phyloP scores from a whole-genome alignment of 2,329 filamentous ascomycete species.

The Pestalotiopsis sp. region DNA sequence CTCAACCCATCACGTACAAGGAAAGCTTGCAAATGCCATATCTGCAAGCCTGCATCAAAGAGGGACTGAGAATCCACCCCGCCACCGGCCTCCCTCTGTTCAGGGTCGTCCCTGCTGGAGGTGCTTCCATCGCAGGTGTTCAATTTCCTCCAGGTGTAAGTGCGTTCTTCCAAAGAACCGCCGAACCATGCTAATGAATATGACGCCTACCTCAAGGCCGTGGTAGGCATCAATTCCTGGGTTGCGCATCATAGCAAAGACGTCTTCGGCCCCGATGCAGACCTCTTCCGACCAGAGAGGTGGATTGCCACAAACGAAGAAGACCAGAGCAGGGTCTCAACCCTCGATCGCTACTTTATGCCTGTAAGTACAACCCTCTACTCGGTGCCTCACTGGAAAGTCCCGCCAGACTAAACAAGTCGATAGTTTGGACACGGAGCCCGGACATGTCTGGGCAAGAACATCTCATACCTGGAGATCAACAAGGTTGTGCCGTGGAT shows the following conservation, averaged over 20 bases:
- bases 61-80: constrained; percentile 54
- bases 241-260: constrained; percentile 32
- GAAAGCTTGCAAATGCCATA: constrained; percentile 47
- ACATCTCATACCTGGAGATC: not conserved
- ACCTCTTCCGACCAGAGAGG: constrained; percentile 40
- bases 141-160: constrained; percentile 32
- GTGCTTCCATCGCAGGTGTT: constrained; percentile 39
- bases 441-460: not conserved
- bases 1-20: constrained; percentile 28
- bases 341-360: not conserved
- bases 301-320: constrained; percentile 36
- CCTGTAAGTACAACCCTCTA: not conserved
- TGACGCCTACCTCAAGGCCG: not conserved
- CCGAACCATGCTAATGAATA: not conserved
- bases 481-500: not conserved
- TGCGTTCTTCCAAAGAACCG: not conserved
- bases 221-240: constrained; percentile 39
- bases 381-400: not conserved
- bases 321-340: constrained; percentile 11
- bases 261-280: constrained; percentile 34
- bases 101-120: constrained; percentile 46
- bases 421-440: not conserved
- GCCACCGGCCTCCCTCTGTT: constrained; percentile 50
- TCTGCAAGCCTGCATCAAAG: constrained; percentile 55
- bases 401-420: not conserved